Conservation (phyloP, 768 basidiomycete genomes). For the Lentinula sp. region DNA sequence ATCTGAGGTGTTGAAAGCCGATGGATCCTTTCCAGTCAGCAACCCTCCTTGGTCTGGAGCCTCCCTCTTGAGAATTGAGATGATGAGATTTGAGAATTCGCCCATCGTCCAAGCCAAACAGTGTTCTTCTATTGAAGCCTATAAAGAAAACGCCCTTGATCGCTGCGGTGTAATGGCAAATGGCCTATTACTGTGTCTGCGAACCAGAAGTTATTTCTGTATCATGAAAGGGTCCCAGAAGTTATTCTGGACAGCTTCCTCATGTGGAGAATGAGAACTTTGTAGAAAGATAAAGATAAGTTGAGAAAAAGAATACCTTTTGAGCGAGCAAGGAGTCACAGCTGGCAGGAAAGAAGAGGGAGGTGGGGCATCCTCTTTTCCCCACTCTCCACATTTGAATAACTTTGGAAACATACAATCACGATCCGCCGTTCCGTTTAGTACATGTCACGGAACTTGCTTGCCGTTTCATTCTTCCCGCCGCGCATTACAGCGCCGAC, state of each 20-base stretch:
- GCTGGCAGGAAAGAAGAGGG: neutral
- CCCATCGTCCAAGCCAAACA: neutral
- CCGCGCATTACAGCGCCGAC: neutral
- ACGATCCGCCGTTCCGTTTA: too few species aligned
- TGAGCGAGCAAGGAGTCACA: neutral
- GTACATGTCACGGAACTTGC: neutral
- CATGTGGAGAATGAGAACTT: neutral
- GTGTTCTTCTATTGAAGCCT: neutral
- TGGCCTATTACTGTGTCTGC: neutral
- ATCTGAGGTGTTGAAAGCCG: conserved; percentile 54
- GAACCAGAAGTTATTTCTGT: neutral
- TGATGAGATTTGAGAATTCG: neutral
- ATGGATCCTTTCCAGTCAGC: conserved; percentile 69
- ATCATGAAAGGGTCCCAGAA: neutral
- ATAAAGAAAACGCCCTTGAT: neutral
- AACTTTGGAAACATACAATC: neutral
- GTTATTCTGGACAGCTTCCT: neutral
- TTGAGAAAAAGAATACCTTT: conserved; percentile 1
- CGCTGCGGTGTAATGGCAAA: neutral
- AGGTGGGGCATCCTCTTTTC: neutral
- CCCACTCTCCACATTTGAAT: neutral
- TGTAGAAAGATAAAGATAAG: neutral
- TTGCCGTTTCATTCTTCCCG: neutral
- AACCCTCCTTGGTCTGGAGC: conserved; percentile 55
- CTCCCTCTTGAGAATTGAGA: neutral